Base-by-base conservation (phyloP, 306 rosid genomes). In the Cyamopsis tetragonoloba region DNA sequence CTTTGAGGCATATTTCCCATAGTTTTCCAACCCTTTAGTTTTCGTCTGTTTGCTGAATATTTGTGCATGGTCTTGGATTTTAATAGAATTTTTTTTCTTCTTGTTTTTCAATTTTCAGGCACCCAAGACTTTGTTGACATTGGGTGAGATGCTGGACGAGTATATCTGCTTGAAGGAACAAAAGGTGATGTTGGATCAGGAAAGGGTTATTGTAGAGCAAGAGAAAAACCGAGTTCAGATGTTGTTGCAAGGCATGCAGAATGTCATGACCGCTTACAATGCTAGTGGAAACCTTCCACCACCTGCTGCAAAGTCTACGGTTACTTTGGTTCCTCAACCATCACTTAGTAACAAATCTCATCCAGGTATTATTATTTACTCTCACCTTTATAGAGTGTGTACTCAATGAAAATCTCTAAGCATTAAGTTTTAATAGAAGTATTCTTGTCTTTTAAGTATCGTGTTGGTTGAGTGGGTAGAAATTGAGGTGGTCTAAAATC, bases 111-210 rank as follows among this genome's bases (percentile, higher is more conserved):
- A n/a, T n/a, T n/a, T 34, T 65, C 7, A 91, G 97, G 97, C 85
- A 27, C 91, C 96, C 0, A 88, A 79, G 84, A 82, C 66, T 5
- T 67, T 91, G 79, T 61, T 91, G 86, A 88, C 82, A 15, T 56
- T 91, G 49, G 91, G 71, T 0, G 79, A 76, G 71, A 91, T 91
- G 81, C 37, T 91, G 77, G 79, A 91, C 17, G 97, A 91, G 73
- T 91, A 91, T 48, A 83, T 91, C 27, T 47, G 66, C 66, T 73
- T 91, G 87, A 91, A 91, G 80, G 96, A 80, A 80, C 91, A 85
- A 61, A 91, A 85, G 69, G 82, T 91, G 26, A 66, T 78, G 56
- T 3, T 91, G 72, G 91, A 91, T 62, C 91, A 91, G 7, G 97
- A 88, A 71, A 83, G 66, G 70, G 64, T 53, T 1, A 70, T 80